Base-by-base conservation (phyloP, 2,329 filamentous ascomycete genomes). In the Calonectria crousiana region DNA sequence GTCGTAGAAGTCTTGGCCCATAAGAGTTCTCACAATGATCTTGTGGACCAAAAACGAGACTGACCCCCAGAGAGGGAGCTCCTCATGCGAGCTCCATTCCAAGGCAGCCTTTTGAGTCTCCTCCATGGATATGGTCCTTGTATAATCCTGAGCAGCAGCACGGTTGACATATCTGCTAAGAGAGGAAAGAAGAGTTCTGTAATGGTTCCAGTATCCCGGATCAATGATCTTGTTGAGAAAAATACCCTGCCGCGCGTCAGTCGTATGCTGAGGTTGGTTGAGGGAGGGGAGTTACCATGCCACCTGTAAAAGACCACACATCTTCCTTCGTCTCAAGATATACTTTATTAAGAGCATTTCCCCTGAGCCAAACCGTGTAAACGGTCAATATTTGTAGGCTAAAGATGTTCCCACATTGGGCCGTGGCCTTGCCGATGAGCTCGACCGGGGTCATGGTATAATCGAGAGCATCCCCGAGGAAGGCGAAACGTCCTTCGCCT, bases 221-320 rank as follows among this genome's bases (percentile, higher is more conserved):
- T 72, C 70, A 44, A 72, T 58, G 28, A 72, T 72, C 52, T 72
- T 72, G 36, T 72, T 72, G n/a, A 72, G 65, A 23, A 72, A 72
- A 14, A 72, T 68, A 0, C 70, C 70, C 70, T 72, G 36, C n/a
- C 23, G 10, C n/a, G 23, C 16, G 28, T 72, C 13, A 72, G 70
- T 32, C 26, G 6, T 8, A 4, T 41, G 4, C 3, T 3, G 2
- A 38, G 28, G 26, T 26, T 44, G 8, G 13, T 2, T 34, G 6
- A 10, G 36, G 23, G 14, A n/a, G 32, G 13, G 23, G 28, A 49
- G 20, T 51, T 51, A 72, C 70, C 70, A 72, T 72, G 44, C 70
- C 70, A 14, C 70, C 70, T 10, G 70, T 65, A 36, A 72, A 72
- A 11, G 70, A 72, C 70, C 70, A 72, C n/a, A 72, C 70, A 49